Conservation (phyloP, 257 asterid genomes). For the Solanum habrochaites region DNA sequence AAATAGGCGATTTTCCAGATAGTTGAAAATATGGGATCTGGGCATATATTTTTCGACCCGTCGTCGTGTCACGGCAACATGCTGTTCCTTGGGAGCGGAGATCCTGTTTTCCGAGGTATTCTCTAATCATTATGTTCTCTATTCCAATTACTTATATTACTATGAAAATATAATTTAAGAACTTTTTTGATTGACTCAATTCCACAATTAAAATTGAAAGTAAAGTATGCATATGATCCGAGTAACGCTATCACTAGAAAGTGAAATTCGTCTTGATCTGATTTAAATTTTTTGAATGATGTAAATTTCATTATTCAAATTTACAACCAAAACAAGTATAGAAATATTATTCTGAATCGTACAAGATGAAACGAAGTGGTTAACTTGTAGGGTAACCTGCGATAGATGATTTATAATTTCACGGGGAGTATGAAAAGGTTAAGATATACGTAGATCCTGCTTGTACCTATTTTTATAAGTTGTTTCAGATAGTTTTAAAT, state of each 20-base stretch:
- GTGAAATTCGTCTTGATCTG: too few species aligned
- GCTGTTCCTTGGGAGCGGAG: conserved; percentile 56
- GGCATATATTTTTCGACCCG: conserved; percentile 63
- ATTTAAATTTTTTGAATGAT: not conserved
- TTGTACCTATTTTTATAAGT: too few species aligned
- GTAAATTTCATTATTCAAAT: not conserved
- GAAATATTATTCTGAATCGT: not conserved
- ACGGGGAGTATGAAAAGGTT: not conserved
- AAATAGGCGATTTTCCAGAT: not conserved
- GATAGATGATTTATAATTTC: not conserved
- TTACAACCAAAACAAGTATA: not conserved
- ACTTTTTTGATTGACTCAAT: too few species aligned
- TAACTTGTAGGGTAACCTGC: not conserved
- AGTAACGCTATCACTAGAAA: too few species aligned
- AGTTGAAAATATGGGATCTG: conserved; percentile 50
- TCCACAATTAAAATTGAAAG: too few species aligned
- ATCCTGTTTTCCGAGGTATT: conserved; percentile 61
- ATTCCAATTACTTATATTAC: not conserved
- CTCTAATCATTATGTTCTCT: not conserved
- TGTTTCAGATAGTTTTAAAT: not conserved
- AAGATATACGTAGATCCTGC: not conserved
- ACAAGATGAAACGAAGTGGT: not conserved
- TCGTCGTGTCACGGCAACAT: conserved; percentile 63
- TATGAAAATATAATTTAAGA: too few species aligned
- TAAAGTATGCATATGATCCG: too few species aligned